Evolutionary conservation across 495 filamentous ascomycete genomes (phyloP).

Genomic region (Trichocladium uniseriatum): DNA sequence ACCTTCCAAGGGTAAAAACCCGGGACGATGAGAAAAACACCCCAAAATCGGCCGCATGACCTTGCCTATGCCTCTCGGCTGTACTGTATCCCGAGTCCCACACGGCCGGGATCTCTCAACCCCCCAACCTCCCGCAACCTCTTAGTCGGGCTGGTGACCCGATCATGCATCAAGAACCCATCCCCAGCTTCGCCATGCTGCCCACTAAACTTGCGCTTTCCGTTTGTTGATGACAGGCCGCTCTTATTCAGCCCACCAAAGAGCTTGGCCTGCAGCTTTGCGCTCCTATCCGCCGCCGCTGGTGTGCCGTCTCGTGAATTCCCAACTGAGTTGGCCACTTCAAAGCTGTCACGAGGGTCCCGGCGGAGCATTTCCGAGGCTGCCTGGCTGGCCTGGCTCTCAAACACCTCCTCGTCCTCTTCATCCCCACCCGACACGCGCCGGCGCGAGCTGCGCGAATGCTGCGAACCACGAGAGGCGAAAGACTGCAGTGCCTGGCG

Average conservation of each 20-base stretch:
- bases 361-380: constrained; percentile 48
- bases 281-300: constrained; percentile 34
- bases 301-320: constrained; percentile 36
- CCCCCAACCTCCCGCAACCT: constrained; percentile 46
- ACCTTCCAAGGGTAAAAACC: not conserved
- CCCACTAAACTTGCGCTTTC: constrained; percentile 52
- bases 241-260: constrained; percentile 58
- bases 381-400: constrained; percentile 44
- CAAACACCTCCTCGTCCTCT: constrained; percentile 34
- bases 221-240: constrained; percentile 22
- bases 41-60: not conserved
- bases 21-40: not conserved
- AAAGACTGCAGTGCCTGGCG: constrained; percentile 45
- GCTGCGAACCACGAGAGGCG: constrained; percentile 31
- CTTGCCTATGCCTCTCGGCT: constrained; percentile 20
- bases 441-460: constrained; percentile 15
- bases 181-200: constrained; percentile 29
- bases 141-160: constrained; percentile 42
- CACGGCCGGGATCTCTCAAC: constrained; percentile 24
- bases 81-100: constrained; percentile 58
- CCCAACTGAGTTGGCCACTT: constrained; percentile 35
- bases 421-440: constrained; percentile 14
- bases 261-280: constrained; percentile 55
- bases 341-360: constrained; percentile 43
- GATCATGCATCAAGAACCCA: constrained; percentile 22